phyloP scores from a whole-genome alignment of 768 basidiomycete genomes.

The Pholiota conissans region DNA sequence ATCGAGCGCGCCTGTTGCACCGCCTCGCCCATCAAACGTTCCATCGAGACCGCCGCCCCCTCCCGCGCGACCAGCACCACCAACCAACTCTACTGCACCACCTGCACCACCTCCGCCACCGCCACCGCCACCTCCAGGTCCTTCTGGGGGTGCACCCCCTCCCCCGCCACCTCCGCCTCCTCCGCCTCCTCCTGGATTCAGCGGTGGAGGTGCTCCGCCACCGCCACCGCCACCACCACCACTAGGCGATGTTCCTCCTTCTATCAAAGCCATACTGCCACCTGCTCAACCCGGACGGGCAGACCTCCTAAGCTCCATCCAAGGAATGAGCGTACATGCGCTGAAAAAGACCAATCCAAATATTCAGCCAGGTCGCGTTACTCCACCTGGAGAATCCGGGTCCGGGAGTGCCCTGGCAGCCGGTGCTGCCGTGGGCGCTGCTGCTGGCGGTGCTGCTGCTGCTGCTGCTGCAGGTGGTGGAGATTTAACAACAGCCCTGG shows the following conservation, averaged over 20 bases:
- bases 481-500: slow-evolving; percentile 81
- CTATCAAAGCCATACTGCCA: slow-evolving; percentile 37
- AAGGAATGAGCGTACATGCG: slow-evolving; percentile 73
- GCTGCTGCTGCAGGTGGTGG: slow-evolving; percentile 56
- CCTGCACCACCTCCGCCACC: slow-evolving; percentile 47
- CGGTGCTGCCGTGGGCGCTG: slow-evolving; percentile 34
- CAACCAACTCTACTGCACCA: slow-evolving; percentile 30
- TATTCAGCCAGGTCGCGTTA: slow-evolving; percentile 31
- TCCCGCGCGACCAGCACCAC: slow-evolving; percentile 23
- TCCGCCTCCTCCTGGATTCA: slow-evolving; percentile 36
- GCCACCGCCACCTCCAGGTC: slow-evolving; percentile 29
- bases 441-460: slow-evolving; percentile 32
- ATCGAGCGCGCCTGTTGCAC: slow-evolving; percentile 17
- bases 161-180: slow-evolving; percentile 35
- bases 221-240: slow-evolving; percentile 44
- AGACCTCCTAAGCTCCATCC: slow-evolving; percentile 77
- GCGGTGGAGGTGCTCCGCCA: slow-evolving; percentile 38
- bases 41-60: slow-evolving; percentile 27
- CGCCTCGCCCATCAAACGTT: slow-evolving; percentile 17
- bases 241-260: slow-evolving; percentile 24
- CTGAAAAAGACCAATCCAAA: slow-evolving; percentile 60
- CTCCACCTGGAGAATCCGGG: slow-evolving; percentile 33
- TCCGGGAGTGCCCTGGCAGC: slow-evolving; percentile 35
- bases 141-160: slow-evolving; percentile 24
- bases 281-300: slow-evolving; percentile 59